Percentiles rank a stretch among this genome's conserved stretches.
These are phyloP conservation scores for Lactuca saligna DNA, from an alignment of 129 eudicot species.

Conservation along the genomic window DNA sequence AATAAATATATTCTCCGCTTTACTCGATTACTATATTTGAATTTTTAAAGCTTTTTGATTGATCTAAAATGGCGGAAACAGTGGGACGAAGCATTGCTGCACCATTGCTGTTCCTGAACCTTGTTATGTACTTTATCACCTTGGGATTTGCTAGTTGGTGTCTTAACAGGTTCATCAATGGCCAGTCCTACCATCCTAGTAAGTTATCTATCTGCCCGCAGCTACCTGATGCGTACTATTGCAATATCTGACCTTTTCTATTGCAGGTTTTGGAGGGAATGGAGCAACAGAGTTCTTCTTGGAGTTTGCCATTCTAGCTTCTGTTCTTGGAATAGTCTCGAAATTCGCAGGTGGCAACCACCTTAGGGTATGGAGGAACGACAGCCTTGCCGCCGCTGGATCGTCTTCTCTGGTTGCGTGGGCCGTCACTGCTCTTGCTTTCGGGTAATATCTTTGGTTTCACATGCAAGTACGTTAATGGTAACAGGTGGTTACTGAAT, in stretches of 20 bases:
- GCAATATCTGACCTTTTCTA: neutral
- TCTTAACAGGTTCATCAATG: slow-evolving; percentile 61
- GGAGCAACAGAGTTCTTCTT: slow-evolving; percentile 72
- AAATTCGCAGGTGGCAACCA: slow-evolving; percentile 76
- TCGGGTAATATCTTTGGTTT: slow-evolving; percentile 45
- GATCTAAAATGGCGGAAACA: slow-evolving; percentile 24
- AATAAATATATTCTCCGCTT: neutral
- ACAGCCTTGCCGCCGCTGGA: slow-evolving; percentile 79
- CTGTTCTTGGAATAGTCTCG: slow-evolving; percentile 66
- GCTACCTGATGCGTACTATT: neutral
- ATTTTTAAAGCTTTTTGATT: neutral
- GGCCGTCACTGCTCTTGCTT: slow-evolving; percentile 77
- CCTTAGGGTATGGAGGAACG: slow-evolving; percentile 70
- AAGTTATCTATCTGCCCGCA: slow-evolving; percentile 6
- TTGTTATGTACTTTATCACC: slow-evolving; percentile 25
- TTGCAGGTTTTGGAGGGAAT: slow-evolving; percentile 73
- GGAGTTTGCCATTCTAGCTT: slow-evolving; percentile 64
- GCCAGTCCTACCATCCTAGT: slow-evolving; percentile 75
- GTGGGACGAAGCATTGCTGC: slow-evolving; percentile 34
- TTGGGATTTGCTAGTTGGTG: slow-evolving; percentile 50
- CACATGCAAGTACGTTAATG: slow-evolving; percentile 56
- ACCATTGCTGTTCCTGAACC: slow-evolving; percentile 34
- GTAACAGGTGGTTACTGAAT: neutral
- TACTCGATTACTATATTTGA: neutral
- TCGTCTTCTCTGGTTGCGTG: slow-evolving; percentile 65